Evolutionary conservation across 768 basidiomycete genomes (phyloP).

Genomic region (Agaricus blazei): DNA sequence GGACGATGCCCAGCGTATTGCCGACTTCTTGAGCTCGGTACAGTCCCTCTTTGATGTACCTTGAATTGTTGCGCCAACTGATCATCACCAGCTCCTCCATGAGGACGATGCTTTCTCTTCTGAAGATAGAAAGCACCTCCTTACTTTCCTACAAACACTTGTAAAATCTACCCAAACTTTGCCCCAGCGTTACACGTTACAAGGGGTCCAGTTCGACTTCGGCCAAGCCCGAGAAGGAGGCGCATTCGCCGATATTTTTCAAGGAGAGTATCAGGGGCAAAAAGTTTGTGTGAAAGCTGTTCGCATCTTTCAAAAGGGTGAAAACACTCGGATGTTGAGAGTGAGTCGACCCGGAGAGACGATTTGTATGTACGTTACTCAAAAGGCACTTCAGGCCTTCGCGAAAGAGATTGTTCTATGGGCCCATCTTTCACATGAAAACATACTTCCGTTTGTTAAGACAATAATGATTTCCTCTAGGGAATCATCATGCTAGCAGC

Average conservation of each 20-base stretch:
- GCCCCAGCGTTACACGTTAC: background rate
- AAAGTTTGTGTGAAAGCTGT: background rate
- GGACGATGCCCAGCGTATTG: background rate
- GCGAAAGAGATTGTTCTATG: slow-evolving; percentile 25
- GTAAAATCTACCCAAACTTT: background rate
- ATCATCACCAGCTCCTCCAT: background rate
- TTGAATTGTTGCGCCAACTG: too few relatives aligned
- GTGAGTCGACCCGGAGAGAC: background rate
- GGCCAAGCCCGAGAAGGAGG: background rate
- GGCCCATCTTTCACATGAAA: slow-evolving; percentile 27
- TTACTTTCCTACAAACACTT: background rate
- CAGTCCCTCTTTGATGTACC: background rate
- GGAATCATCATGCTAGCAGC: too few relatives aligned
- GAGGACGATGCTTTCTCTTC: background rate
- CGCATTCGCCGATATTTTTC: background rate
- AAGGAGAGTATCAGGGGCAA: background rate
- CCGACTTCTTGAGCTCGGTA: background rate
- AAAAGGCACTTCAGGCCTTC: too few relatives aligned
- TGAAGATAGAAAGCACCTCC: background rate
- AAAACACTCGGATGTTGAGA: background rate
- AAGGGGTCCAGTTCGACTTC: background rate
- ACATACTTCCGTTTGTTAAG: too few relatives aligned
- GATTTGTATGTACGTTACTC: too few relatives aligned
- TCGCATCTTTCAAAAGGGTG: background rate
- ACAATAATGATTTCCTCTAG: too few relatives aligned